Conservation (phyloP, 768 basidiomycete genomes). For the Agaricus subrufescens region DNA sequence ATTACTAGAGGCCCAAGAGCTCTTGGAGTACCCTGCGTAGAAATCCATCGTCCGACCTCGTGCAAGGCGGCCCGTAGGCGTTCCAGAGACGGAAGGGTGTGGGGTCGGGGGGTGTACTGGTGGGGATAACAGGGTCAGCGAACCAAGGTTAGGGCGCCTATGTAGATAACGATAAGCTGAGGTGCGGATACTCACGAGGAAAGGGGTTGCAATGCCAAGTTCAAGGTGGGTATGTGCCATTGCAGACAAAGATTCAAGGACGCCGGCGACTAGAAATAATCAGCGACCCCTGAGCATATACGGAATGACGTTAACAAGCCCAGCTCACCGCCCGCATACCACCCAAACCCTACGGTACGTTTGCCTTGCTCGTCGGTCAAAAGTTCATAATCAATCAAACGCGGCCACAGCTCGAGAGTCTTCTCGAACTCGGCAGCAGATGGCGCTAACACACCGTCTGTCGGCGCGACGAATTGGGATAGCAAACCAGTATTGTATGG, state of each 20-base stretch:
- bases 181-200: conserved; percentile 52
- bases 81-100: conserved; percentile 59
- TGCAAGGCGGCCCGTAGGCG: conserved; percentile 48
- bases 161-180: neutral
- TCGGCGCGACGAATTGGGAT: conserved; percentile 47
- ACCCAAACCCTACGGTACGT: conserved; percentile 86
- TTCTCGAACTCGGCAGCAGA: conserved; percentile 13
- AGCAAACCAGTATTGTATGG: conserved; percentile 80
- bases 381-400: conserved; percentile 84
- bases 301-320: neutral
- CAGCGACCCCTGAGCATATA: neutral
- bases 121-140: neutral
- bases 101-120: conserved; percentile 77
- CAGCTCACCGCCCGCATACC: conserved; percentile 80
- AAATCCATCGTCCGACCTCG: conserved; percentile 53
- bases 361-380: conserved; percentile 58
- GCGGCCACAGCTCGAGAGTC: conserved; percentile 24
- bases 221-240: conserved; percentile 78
- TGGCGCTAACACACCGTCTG: conserved; percentile 2
- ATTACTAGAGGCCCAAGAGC: conserved; percentile 73
- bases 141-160: conserved; percentile 1
- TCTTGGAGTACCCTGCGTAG: conserved; percentile 52
- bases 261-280: conserved; percentile 65
- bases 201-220: conserved; percentile 75
- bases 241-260: conserved; percentile 73